Conservation (phyloP, 495 filamentous ascomycete genomes). For the Glarea lozoyensis region DNA sequence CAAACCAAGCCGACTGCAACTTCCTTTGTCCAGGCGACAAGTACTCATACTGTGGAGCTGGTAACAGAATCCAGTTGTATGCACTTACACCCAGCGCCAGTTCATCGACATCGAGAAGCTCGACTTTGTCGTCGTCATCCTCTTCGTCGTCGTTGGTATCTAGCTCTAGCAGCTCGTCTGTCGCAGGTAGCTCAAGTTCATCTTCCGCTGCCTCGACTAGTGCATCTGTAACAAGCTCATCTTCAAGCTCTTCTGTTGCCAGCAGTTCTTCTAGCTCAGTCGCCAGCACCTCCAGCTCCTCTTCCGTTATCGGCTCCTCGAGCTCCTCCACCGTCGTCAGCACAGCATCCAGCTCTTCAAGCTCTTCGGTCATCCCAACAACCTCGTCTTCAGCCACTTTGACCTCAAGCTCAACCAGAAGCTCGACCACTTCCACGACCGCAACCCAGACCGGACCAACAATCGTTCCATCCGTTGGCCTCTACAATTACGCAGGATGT, state of each 20-base stretch:
- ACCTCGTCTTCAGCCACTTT: slow-evolving; percentile 1
- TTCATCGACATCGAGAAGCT: slow-evolving; percentile 3
- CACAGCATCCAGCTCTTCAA: slow-evolving; percentile 5
- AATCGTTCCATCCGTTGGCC: slow-evolving; percentile 5
- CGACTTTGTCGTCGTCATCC: slow-evolving; percentile 3
- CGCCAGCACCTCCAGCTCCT: slow-evolving; percentile 3
- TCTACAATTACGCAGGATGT: slow-evolving; percentile 25
- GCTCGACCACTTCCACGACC: slow-evolving; percentile 8
- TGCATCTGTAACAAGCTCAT: neutral
- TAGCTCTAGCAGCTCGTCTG: neutral
- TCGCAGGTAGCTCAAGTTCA: neutral
- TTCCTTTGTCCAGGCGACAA: slow-evolving; percentile 1
- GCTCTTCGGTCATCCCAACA: slow-evolving; percentile 2
- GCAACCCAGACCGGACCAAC: slow-evolving; percentile 6
- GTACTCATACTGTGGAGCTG: slow-evolving; percentile 24
- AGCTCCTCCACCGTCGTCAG: slow-evolving; percentile 1
- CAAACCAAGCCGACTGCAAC: slow-evolving; percentile 2
- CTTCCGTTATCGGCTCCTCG: neutral
- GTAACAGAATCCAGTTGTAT: slow-evolving; percentile 15
- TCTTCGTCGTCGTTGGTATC: neutral
- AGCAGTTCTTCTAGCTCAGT: neutral
- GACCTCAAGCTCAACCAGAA: slow-evolving; percentile 2
- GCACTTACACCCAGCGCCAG: slow-evolving; percentile 1
- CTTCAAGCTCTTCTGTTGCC: neutral
- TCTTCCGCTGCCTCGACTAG: no score